These are phyloP conservation scores for Dissophora ornata DNA, from an alignment of 192 early-diverging fungal genomes.

Conservation along the genomic window DNA sequence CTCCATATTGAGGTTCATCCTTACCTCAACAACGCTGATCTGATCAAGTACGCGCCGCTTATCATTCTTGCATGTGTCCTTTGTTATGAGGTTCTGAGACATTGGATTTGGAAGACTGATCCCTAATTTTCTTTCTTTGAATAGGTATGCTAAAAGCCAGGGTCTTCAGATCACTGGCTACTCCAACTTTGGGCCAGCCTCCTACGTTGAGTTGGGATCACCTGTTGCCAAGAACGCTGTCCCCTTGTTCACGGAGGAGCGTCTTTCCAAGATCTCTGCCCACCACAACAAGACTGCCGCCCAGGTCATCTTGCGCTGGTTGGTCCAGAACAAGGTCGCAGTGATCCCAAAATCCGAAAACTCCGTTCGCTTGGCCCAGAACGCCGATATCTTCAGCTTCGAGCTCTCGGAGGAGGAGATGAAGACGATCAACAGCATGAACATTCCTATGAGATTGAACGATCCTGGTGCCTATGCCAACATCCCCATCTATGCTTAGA, in stretches of 20 bases:
- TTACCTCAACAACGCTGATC: constrained; percentile 72
- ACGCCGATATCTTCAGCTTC: constrained; percentile 66
- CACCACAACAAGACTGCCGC: constrained; percentile 64
- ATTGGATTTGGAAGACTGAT: no score
- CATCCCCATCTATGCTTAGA: constrained; percentile 60
- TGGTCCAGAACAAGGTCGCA: constrained; percentile 68
- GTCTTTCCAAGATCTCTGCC: constrained; percentile 65
- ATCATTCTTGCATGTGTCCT: no score
- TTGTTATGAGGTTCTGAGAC: no score
- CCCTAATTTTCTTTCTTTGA: no score
- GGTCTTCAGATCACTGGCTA: constrained; percentile 78
- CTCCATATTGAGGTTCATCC: constrained; percentile 83
- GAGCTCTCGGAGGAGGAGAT: constrained; percentile 61
- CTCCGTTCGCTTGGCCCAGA: constrained; percentile 62
- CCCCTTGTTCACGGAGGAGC: constrained; percentile 60
- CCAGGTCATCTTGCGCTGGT: constrained; percentile 76
- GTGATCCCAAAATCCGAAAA: constrained; percentile 79
- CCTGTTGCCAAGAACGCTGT: constrained; percentile 43
- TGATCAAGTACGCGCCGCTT: constrained; percentile 65
- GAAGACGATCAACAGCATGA: constrained; percentile 56
- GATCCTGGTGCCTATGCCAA: constrained; percentile 58
- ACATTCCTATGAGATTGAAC: constrained; percentile 59
- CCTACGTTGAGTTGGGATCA: constrained; percentile 47
- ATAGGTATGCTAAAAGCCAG: constrained; percentile 57
- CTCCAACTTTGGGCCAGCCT: constrained; percentile 72